Evolutionary conservation across 768 basidiomycete genomes (phyloP).

Genomic region (Suillus luteus): DNA sequence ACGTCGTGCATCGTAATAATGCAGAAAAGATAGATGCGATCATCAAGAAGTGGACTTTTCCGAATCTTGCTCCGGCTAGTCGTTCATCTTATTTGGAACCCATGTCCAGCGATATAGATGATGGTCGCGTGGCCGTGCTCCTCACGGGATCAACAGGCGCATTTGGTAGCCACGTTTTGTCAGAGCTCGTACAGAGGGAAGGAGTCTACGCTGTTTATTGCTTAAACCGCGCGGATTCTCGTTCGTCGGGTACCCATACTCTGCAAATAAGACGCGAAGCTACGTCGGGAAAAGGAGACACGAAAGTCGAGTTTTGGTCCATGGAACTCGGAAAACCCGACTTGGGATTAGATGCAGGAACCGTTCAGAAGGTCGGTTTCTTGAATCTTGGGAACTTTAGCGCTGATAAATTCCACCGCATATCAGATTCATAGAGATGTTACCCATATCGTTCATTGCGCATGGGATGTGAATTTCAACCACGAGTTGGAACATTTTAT

Average conservation of each 20-base stretch:
- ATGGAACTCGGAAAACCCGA: neutral
- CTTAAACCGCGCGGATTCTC: neutral
- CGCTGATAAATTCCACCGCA: neutral
- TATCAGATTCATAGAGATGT: neutral
- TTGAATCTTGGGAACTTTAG: neutral
- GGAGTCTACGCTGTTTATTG: neutral
- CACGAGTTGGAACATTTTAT: slow-evolving; percentile 1
- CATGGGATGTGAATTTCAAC: neutral
- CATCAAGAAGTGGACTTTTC: neutral
- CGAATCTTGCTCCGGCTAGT: neutral
- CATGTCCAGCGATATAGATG: neutral
- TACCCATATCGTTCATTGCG: neutral
- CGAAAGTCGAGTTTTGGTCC: neutral
- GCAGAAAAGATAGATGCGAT: neutral
- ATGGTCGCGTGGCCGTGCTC: neutral
- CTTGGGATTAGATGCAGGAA: neutral
- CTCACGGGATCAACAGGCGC: slow-evolving; percentile 1
- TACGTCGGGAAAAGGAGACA: neutral
- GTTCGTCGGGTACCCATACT: neutral
- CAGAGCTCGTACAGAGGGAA: neutral
- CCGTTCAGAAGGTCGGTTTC: neutral
- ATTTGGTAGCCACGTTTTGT: neutral
- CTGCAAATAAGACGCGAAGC: neutral
- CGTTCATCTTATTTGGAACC: neutral
- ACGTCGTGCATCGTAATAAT: neutral